Base-by-base conservation (phyloP, 768 basidiomycete genomes). In the Cyathus striatus region DNA sequence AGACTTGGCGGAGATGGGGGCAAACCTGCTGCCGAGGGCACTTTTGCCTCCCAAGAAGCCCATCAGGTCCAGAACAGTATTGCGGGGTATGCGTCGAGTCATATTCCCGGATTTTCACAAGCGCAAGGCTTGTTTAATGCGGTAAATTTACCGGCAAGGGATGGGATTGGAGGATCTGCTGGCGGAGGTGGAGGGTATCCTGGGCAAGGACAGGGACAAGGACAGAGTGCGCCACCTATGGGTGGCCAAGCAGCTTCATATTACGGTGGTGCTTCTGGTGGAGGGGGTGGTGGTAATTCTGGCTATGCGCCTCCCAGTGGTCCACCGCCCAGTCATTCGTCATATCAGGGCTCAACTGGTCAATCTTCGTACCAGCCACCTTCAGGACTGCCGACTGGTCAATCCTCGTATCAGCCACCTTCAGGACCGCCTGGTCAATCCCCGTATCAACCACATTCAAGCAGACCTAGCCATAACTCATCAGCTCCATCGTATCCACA, bases 1-100 rank as follows among this genome's bases (percentile, higher is more conserved):
- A 78, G 88, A 1, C 52, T 69, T 5, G 66, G 66, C 0, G 78
- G 78, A 3, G 73, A 81, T 49, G 75, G 78, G 22, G 74, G 77
- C 3, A 43, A 62, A 0, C 44, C 75, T 7, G 61, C 65, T 10
- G 59, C 72, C 2, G 63, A 79, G 40, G 78, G 78, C 4, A 58
- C 70, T 1, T 75, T 61, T 45, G 77, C 79, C 0, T 62, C 70
- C 32, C 61, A 58, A 35, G 64, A 78, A 36, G 83, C 73, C 3
- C 54, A 65, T 9, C 63, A 76, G 32, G 59, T 73, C 38, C 80
- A 81, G 56, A 63, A 70, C 13, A 59, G 69, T 23, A 13, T 81
- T 3, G 49, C 65, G n/a, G 69, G 72, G 0, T 77, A 76, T 47
- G 67, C 61, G 23, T 56, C 65, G 40, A 55, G 69, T 26, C n/a